A percentile compares a stretch with the other conserved stretches of the same genome.
These are phyloP conservation scores for Lachnellula cervina DNA, from an alignment of 2,329 filamentous ascomycete genomes.

Conservation along the genomic window DNA sequence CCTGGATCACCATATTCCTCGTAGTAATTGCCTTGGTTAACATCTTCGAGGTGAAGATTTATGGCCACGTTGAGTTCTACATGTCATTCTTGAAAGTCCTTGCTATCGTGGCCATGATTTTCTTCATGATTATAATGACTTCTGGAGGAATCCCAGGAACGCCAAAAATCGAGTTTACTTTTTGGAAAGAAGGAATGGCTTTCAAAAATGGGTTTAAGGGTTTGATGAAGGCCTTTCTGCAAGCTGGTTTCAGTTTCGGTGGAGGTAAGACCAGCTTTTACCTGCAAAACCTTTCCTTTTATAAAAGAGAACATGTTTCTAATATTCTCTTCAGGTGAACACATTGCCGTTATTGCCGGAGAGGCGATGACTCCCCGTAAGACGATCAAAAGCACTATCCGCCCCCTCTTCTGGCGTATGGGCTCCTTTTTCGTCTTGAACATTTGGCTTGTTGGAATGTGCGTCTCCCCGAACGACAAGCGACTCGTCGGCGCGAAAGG, in stretches of 20 bases:
- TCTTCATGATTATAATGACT: slow-evolving; percentile 54
- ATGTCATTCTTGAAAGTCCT: slow-evolving; percentile 50
- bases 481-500: slow-evolving; percentile 17
- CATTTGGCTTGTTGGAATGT: slow-evolving; percentile 37
- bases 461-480: slow-evolving; percentile 32
- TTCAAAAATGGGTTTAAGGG: slow-evolving; percentile 56
- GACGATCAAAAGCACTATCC: slow-evolving; percentile 36
- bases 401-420: slow-evolving; percentile 41
- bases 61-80: slow-evolving; percentile 54
- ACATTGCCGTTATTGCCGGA: slow-evolving; percentile 54
- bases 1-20: slow-evolving; percentile 53
- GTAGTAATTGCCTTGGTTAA: slow-evolving; percentile 36
- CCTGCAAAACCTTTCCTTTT: background rate
- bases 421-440: slow-evolving; percentile 39
- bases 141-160: slow-evolving; percentile 43
- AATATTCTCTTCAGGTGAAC: slow-evolving; percentile 36
- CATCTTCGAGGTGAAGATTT: slow-evolving; percentile 50
- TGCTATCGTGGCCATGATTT: slow-evolving; percentile 56
- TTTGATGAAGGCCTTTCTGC: slow-evolving; percentile 57
- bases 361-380: slow-evolving; percentile 51
- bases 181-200: slow-evolving; percentile 53
- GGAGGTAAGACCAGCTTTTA: slow-evolving; percentile 39
- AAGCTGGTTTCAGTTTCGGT: slow-evolving; percentile 54
- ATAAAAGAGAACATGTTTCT: background rate
- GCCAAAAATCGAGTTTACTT: slow-evolving; percentile 33